phyloP scores from a whole-genome alignment of 1,284 basidiomycete genomes.

The Naganishia cerealis region DNA sequence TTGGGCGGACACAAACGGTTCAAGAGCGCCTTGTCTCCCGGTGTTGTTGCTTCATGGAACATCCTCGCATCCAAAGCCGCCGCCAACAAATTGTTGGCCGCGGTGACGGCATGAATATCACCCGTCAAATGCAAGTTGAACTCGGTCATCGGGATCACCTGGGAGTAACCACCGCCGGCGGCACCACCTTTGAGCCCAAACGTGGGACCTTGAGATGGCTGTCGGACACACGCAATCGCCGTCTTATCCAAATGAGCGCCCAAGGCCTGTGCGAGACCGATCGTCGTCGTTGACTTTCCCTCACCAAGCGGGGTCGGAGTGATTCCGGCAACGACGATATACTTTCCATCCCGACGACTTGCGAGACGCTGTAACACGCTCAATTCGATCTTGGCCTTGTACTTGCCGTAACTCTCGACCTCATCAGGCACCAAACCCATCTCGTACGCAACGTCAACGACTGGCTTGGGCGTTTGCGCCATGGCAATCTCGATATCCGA shows the following conservation, averaged over 20 bases:
- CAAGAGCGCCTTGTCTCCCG: slow-evolving; percentile 85
- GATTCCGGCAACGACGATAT: slow-evolving; percentile 95
- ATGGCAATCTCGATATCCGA: slow-evolving; percentile 94
- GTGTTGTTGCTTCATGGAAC: slow-evolving; percentile 95
- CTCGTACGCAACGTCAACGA: slow-evolving; percentile 80
- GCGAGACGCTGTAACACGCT: slow-evolving; percentile 79
- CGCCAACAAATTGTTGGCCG: slow-evolving; percentile 94
- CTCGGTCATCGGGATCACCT: slow-evolving; percentile 99
- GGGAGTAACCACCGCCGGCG: slow-evolving; percentile 96
- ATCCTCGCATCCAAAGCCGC: slow-evolving; percentile 96
- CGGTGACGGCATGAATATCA: slow-evolving; percentile 96
- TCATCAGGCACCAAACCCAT: slow-evolving; percentile 85
- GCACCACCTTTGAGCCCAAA: slow-evolving; percentile 99
- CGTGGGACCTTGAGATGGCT: slow-evolving; percentile 96
- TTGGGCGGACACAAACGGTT: slow-evolving; percentile 86
- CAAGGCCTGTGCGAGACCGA: slow-evolving; percentile 93
- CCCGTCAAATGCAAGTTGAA: slow-evolving; percentile 84
- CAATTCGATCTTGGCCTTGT: slow-evolving; percentile 96
- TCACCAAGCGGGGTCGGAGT: slow-evolving; percentile 97
- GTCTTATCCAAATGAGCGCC: slow-evolving; percentile 90
- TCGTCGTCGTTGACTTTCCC: slow-evolving; percentile 98
- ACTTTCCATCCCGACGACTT: slow-evolving; percentile 90
- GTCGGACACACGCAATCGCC: slow-evolving; percentile 96
- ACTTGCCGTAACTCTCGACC: slow-evolving; percentile 90
- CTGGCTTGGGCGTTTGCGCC: slow-evolving; percentile 88